Evolutionary conservation across 768 basidiomycete species (phyloP).

Genomic region (Favolaschia claudopus): DNA sequence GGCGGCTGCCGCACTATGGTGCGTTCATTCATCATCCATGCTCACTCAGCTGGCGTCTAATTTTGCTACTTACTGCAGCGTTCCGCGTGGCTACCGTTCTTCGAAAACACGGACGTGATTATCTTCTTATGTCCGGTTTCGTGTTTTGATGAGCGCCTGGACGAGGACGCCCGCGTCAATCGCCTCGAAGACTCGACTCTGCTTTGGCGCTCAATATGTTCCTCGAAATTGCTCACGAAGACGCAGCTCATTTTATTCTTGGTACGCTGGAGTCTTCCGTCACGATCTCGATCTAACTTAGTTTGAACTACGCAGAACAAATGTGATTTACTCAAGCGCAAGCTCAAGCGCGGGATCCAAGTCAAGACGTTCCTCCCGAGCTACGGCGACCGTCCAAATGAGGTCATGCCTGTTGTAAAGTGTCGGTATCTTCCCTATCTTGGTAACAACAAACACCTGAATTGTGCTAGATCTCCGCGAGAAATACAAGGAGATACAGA

Average conservation of each 20-base stretch:
- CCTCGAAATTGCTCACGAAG: slow-evolving; percentile 66
- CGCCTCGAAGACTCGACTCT: slow-evolving; percentile 77
- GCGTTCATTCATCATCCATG: slow-evolving; percentile 27
- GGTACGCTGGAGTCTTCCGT: background rate
- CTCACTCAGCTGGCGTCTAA: background rate
- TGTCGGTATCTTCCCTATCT: slow-evolving; percentile 53
- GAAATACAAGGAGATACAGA: slow-evolving; percentile 74
- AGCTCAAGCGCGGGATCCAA: slow-evolving; percentile 64
- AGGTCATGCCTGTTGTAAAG: slow-evolving; percentile 64
- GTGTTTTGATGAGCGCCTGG: slow-evolving; percentile 77
- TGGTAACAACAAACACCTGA: background rate
- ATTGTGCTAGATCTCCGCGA: slow-evolving; percentile 63
- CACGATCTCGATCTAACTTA: background rate
- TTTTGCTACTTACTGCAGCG: slow-evolving; percentile 52
- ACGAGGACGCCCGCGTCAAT: slow-evolving; percentile 76
- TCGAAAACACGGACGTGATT: slow-evolving; percentile 79
- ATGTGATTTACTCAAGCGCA: slow-evolving; percentile 72
- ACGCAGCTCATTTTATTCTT: slow-evolving; percentile 70
- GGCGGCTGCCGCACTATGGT: slow-evolving; percentile 77
- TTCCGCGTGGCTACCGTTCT: slow-evolving; percentile 81
- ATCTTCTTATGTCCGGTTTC: slow-evolving; percentile 85
- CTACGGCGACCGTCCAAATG: slow-evolving; percentile 75
- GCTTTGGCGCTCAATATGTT: slow-evolving; percentile 75
- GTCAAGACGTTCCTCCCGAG: slow-evolving; percentile 68
- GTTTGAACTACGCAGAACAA: slow-evolving; percentile 48